phyloP scores from a whole-genome alignment of 2,329 filamentous ascomycete species.

The Hypoxylon sp. region DNA sequence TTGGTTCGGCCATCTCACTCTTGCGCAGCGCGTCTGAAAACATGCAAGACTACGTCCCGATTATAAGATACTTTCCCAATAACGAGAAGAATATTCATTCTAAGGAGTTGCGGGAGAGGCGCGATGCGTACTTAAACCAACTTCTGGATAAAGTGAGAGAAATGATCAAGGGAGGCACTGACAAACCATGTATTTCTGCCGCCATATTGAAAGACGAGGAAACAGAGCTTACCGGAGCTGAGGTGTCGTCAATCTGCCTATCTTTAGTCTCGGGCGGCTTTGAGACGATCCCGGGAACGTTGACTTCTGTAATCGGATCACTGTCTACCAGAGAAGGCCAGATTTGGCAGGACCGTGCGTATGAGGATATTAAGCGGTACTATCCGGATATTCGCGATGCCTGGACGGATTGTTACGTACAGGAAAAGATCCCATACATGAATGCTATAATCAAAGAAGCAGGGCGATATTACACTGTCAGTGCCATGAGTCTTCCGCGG shows the following conservation, averaged over 20 bases:
- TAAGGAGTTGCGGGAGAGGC: conserved; percentile 62
- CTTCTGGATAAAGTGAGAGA: conserved; percentile 65
- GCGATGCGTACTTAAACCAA: conserved; percentile 65
- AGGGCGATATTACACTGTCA: conserved; percentile 68
- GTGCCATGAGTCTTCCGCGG: conserved; percentile 66
- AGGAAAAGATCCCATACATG: conserved; percentile 65
- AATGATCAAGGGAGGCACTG: conserved; percentile 66
- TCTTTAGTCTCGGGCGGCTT: conserved; percentile 68
- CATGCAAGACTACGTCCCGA: conserved; percentile 67
- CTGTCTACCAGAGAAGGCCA: conserved; percentile 65
- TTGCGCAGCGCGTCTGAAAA: conserved; percentile 67
- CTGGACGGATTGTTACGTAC: conserved; percentile 61
- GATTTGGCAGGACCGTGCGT: conserved; percentile 66
- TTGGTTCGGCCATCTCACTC: conserved; percentile 66
- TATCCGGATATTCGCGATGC: conserved; percentile 64
- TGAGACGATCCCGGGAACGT: conserved; percentile 68
- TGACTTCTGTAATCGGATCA: conserved; percentile 67
- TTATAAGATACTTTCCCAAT: conserved; percentile 65
- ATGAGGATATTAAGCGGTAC: conserved; percentile 64
- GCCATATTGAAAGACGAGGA: conserved; percentile 69
- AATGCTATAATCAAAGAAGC: conserved; percentile 67
- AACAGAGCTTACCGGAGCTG: conserved; percentile 66
- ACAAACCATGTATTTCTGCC: conserved; percentile 68
- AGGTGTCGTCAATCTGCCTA: conserved; percentile 68
- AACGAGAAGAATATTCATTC: conserved; percentile 65